These are phyloP conservation scores for Psilocybe azurescens DNA, from an alignment of 768 basidiomycete species.

Conservation along the genomic window DNA sequence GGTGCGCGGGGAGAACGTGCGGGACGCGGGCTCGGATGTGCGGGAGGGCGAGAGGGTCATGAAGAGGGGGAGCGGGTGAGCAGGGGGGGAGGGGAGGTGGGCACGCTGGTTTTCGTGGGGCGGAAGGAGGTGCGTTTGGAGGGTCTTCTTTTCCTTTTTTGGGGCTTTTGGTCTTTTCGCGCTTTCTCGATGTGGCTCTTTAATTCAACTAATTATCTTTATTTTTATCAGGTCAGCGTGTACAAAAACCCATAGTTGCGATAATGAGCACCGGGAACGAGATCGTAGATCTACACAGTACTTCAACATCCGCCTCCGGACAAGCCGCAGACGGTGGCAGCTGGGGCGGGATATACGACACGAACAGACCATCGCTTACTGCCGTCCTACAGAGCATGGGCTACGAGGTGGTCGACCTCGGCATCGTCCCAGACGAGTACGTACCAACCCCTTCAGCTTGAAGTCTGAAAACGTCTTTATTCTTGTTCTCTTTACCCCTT, in stretches of 20 bases:
- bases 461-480: background rate
- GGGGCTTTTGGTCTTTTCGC: background rate
- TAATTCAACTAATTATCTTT: background rate
- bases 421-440: conserved; percentile 79
- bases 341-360: conserved; percentile 85
- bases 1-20: conserved; percentile 70
- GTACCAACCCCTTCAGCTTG: conserved; percentile 20
- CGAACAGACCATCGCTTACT: conserved; percentile 81
- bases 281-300: conserved; percentile 28
- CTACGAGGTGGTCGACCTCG: conserved; percentile 80
- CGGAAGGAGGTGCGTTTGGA: conserved; percentile 57
- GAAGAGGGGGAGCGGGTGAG: conserved; percentile 61
- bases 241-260: conserved; percentile 77
- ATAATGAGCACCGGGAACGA: conserved; percentile 90
- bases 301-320: background rate
- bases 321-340: conserved; percentile 19
- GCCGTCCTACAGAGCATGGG: conserved; percentile 75
- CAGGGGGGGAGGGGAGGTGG: conserved; percentile 80
- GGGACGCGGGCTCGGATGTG: conserved; percentile 78
- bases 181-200: background rate
- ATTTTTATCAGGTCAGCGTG: conserved; percentile 62
- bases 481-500: background rate
- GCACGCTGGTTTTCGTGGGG: conserved; percentile 82
- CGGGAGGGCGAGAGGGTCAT: conserved; percentile 69
- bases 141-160: background rate